Evolutionary conservation across 768 basidiomycete genomes (phyloP), one percentile per base, ranked within the genome.

Genomic region (Amanita fuliginea): DNA sequence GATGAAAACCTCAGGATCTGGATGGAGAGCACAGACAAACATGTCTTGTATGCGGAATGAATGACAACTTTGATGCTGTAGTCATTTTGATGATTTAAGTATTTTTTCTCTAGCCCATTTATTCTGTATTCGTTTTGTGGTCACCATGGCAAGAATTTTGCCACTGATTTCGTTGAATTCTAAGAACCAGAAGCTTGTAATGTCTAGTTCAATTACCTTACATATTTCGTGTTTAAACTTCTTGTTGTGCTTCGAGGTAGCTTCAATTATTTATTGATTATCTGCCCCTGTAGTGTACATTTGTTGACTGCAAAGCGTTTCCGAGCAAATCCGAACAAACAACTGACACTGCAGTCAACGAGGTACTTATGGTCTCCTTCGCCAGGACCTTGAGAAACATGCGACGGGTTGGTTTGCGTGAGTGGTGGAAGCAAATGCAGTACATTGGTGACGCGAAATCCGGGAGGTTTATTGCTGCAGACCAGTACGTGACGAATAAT

Each of bases 381-480:
- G 65, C 69, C 37, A 79, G 91, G 56, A 89, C 86, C 32, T 65
- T 94, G 57, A 81, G 88, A 55, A 85, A 73, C 58, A 73, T 90
- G 39, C 80, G 77, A 49, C 77, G 81, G 42, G 83, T 79, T 16
- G 93, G 92, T 14, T 61, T 90, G 41, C 75, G 76, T 56, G 84
- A 91, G 67, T 96, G 89, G 88, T 92, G 85, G 82, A 80, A 81
- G 56, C 84, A 91, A 60, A 69, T 92, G 77, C 85, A 92, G 60
- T 92, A 94, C 62, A 95, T 96, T 52, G 86, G 92, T 35, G 94
- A 97, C 58, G 90, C 89, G 49, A 98, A 97, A 67, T 80, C 77
- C 9, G 95, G 95, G 9, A 71, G 71, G 56, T 73, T 76, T 46
- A 68, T 87, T 34, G 91, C 91, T 43, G 72, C 69, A 42, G 91